A percentile compares a stretch with the other conserved stretches of the same genome.
phyloP scores from a whole-genome alignment of 1,139 yeast species.

The Tardiomyces digboiensis region DNA sequence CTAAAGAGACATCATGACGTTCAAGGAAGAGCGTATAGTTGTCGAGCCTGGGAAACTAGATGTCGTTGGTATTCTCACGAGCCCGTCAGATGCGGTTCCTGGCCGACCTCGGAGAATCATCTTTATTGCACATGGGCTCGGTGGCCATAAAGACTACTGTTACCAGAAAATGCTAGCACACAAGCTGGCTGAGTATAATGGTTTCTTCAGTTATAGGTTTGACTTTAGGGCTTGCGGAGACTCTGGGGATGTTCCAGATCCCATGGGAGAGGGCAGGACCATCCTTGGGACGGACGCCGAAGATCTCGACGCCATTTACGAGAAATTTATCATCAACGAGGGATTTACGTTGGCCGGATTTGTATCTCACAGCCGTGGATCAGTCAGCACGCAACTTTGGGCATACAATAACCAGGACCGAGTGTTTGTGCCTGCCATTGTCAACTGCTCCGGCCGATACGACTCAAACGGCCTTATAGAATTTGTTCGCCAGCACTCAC shows the following conservation, averaged over 20 bases:
- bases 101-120: constrained; percentile 31
- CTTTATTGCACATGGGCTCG: constrained; percentile 63
- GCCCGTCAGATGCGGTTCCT: constrained; percentile 14
- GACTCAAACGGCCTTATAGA: constrained; percentile 21
- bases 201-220: constrained; percentile 58
- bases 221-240: constrained; percentile 86
- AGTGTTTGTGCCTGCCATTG: constrained; percentile 46
- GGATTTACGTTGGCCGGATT: constrained; percentile 33
- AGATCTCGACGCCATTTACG: constrained; percentile 41
- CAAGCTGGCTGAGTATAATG: constrained; percentile 45
- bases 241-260: constrained; percentile 46
- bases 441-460: constrained; percentile 68
- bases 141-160: constrained; percentile 75
- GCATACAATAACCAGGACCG: constrained; percentile 36
- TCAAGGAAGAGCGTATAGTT: background rate
- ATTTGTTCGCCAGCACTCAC: constrained; percentile 24
- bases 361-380: constrained; percentile 76
- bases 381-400: constrained; percentile 72
- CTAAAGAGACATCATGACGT: background rate
- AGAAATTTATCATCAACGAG: constrained; percentile 32
- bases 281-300: constrained; percentile 51
- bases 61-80: constrained; percentile 12
- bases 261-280: constrained; percentile 35
- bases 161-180: constrained; percentile 61
- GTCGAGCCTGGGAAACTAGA: constrained; percentile 1